These are phyloP conservation scores for Knufia fluminis DNA, from an alignment of 2,329 filamentous ascomycete species.

Conservation along the genomic window DNA sequence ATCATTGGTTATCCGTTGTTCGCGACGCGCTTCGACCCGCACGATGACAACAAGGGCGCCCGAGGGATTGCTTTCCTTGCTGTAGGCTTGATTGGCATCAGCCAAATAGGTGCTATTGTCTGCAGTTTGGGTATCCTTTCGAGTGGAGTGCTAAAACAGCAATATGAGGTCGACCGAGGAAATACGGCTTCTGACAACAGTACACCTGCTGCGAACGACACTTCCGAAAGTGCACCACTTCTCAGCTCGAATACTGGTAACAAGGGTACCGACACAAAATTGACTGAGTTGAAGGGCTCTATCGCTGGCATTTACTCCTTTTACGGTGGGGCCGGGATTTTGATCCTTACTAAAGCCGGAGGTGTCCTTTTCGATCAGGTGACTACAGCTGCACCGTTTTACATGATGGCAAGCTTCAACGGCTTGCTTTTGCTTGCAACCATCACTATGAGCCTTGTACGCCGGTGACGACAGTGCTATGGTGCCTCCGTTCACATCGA, in stretches of 20 bases:
- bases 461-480: not conserved
- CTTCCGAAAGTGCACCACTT: conserved; percentile 6
- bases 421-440: conserved; percentile 48
- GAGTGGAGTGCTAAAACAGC: conserved; percentile 56
- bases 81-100: conserved; percentile 74
- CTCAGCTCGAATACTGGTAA: conserved; percentile 17
- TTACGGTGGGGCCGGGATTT: conserved; percentile 78
- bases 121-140: conserved; percentile 86
- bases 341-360: conserved; percentile 84
- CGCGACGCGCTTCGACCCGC: conserved; percentile 66
- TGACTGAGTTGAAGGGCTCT: conserved; percentile 70
- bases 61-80: conserved; percentile 62
- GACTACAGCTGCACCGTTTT: conserved; percentile 74
- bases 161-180: conserved; percentile 26
- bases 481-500: too few species aligned
- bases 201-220: not conserved
- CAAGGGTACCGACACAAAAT: conserved; percentile 18
- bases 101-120: conserved; percentile 93
- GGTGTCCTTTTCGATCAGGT: conserved; percentile 73
- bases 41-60: conserved; percentile 61
- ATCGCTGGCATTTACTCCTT: conserved; percentile 92
- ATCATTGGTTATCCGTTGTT: conserved; percentile 70
- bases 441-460: conserved; percentile 11
- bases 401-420: conserved; percentile 88
- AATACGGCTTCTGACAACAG: not conserved